These are phyloP conservation scores for Prunus yedoensis DNA, from an alignment of 331 rosid species.

Conservation along the genomic window DNA sequence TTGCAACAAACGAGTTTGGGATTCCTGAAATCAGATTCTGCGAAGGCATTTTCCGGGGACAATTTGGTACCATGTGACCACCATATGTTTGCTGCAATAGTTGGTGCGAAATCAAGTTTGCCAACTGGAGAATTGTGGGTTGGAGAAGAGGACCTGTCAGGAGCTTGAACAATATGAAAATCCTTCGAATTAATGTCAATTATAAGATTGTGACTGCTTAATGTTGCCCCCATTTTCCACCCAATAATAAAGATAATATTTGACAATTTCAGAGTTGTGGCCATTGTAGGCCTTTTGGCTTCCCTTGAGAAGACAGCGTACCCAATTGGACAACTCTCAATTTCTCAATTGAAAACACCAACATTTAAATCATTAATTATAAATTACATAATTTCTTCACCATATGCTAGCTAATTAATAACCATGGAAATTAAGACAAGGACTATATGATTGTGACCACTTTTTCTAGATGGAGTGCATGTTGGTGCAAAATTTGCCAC, in stretches of 20 bases:
- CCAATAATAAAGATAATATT: not conserved
- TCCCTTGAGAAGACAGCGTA: conserved; percentile 3
- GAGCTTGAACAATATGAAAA: not conserved
- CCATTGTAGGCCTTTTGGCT: conserved; percentile 10
- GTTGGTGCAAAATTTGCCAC: not conserved
- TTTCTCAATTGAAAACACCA: not conserved
- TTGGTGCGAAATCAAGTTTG: not conserved
- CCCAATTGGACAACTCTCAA: conserved; percentile 1
- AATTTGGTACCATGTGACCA: not conserved
- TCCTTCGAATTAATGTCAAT: not conserved
- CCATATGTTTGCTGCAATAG: not conserved
- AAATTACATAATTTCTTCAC: not conserved
- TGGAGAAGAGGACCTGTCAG: not conserved
- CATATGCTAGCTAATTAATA: not conserved
- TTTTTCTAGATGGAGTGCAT: not conserved
- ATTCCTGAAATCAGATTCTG: not conserved
- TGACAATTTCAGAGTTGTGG: not conserved
- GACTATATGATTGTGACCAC: not conserved
- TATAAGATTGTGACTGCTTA: conserved; percentile 16
- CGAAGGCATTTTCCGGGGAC: not conserved
- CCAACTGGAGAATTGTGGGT: conserved; percentile 10
- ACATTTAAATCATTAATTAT: not conserved
- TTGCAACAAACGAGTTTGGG: not conserved
- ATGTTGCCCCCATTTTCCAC: not conserved
- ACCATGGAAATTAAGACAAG: not conserved